Percentiles rank a stretch among this genome's conserved stretches.
These are phyloP conservation scores for Lobulomyces angularis DNA, from an alignment of 192 early-diverging fungal genomes.

Conservation along the genomic window DNA sequence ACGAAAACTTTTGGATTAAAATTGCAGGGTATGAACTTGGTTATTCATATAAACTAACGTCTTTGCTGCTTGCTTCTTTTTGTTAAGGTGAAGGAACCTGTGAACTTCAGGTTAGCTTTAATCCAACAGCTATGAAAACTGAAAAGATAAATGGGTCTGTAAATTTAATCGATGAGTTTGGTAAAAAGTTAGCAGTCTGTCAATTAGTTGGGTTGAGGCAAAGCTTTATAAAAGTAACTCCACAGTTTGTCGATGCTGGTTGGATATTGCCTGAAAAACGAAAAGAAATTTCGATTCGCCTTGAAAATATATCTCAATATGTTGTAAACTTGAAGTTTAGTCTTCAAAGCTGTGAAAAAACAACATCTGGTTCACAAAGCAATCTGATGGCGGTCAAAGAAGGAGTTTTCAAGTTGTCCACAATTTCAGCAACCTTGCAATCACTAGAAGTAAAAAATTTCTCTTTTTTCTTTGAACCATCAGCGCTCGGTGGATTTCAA, in stretches of 20 bases:
- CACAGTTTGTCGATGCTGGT: slow-evolving; percentile 34
- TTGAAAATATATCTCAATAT: slow-evolving; percentile 32
- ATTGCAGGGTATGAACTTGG: too few relatives aligned
- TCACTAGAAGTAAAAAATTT: slow-evolving; percentile 30
- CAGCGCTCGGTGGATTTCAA: slow-evolving; percentile 26
- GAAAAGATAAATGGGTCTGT: slow-evolving; percentile 30
- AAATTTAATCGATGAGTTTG: slow-evolving; percentile 39
- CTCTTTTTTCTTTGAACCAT: slow-evolving; percentile 35
- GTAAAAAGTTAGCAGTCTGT: slow-evolving; percentile 33
- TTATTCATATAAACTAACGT: too few relatives aligned
- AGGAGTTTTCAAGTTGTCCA: slow-evolving; percentile 11
- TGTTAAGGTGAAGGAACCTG: slow-evolving; percentile 43
- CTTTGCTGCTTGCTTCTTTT: too few relatives aligned
- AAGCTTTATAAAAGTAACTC: slow-evolving; percentile 37
- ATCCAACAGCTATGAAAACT: slow-evolving; percentile 29
- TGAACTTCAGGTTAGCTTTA: slow-evolving; percentile 36
- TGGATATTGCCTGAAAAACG: slow-evolving; percentile 43
- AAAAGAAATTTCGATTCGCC: slow-evolving; percentile 26
- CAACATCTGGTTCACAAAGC: slow-evolving; percentile 3
- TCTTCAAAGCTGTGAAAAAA: slow-evolving; percentile 22
- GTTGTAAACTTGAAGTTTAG: slow-evolving; percentile 17
- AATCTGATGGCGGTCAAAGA: slow-evolving; percentile 4
- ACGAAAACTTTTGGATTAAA: slow-evolving; percentile 28
- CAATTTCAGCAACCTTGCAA: slow-evolving; percentile 29
- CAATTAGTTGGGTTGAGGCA: slow-evolving; percentile 26